Conservation (phyloP, 345 rosid species). For the Lepidium didymum region DNA sequence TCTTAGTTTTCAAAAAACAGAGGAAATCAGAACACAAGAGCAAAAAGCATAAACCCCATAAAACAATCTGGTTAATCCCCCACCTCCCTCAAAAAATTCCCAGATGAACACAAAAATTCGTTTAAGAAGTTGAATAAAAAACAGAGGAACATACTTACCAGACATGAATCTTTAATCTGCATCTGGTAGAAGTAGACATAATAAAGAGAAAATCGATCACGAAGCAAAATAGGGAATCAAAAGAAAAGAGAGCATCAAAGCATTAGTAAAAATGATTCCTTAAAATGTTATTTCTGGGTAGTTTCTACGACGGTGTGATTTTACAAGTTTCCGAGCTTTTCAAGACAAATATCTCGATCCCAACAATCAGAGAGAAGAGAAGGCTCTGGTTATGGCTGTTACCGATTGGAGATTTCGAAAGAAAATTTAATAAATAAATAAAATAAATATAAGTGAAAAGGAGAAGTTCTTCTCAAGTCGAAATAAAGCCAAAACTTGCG, state of each 20-base stretch:
- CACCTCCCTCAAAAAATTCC: not conserved
- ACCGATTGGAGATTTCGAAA: not conserved
- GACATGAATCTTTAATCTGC: conserved; percentile 3
- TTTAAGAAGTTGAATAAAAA: not conserved
- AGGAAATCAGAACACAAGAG: conserved; percentile 12
- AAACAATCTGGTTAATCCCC: not conserved
- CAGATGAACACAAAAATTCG: not conserved
- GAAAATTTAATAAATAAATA: not conserved
- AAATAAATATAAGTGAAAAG: not conserved
- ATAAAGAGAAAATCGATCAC: not conserved
- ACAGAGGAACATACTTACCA: conserved; percentile 12
- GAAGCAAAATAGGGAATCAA: not conserved
- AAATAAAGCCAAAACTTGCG: conserved; percentile 31
- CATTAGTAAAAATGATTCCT: not conserved
- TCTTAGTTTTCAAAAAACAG: conserved; percentile 16
- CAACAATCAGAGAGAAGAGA: conserved; percentile 15
- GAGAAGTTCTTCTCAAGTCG: conserved; percentile 23
- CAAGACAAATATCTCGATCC: conserved; percentile 15
- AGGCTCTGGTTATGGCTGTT: conserved; percentile 19
- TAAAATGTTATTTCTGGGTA: conserved; percentile 21
- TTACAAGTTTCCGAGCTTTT: conserved; percentile 4
- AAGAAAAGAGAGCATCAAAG: conserved; percentile 10
- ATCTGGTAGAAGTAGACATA: not conserved
- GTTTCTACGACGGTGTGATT: conserved; percentile 14
- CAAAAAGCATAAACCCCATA: not conserved